Percentiles rank a stretch among this genome's conserved stretches.
phyloP scores from a whole-genome alignment of 169 alveolate genomes.

The Condylostoma magnum region DNA sequence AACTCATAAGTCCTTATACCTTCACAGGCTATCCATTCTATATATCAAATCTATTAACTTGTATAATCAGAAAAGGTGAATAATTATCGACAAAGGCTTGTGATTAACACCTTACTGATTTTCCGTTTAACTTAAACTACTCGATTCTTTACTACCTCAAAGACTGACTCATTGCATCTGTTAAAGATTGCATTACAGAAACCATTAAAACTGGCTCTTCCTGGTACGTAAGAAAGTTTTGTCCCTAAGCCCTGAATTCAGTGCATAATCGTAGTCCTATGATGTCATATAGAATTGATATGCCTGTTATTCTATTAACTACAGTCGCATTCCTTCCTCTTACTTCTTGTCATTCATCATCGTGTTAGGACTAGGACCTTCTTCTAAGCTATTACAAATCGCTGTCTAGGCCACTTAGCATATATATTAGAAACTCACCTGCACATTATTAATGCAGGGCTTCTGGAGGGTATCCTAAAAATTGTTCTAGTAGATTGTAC shows the following conservation, averaged over 20 bases:
- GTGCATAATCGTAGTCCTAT: slow-evolving; percentile 9
- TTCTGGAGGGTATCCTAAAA: slow-evolving; percentile 26
- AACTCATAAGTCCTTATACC: not conserved
- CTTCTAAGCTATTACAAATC: not conserved
- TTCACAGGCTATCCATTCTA: slow-evolving; percentile 2
- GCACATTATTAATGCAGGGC: slow-evolving; percentile 25
- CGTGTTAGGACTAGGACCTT: not conserved
- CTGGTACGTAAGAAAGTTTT: not conserved
- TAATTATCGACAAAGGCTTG: not conserved
- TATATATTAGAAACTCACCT: slow-evolving; percentile 24
- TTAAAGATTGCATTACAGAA: not conserved
- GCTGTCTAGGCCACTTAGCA: not conserved
- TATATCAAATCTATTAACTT: not conserved
- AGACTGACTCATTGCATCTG: not conserved
- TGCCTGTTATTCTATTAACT: not conserved
- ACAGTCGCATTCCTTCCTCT: not conserved
- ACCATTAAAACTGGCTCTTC: slow-evolving; percentile 15
- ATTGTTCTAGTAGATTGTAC: not conserved
- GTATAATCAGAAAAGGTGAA: slow-evolving; percentile 13
- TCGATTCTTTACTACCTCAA: not conserved
- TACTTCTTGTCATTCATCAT: slow-evolving; percentile 22
- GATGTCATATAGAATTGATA: slow-evolving; percentile 7
- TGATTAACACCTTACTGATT: slow-evolving; percentile 1
- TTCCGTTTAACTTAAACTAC: slow-evolving; percentile 1
- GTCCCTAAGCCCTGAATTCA: slow-evolving; percentile 11